phyloP scores from a whole-genome alignment of 768 basidiomycete species.

The Serendipita sp. region DNA sequence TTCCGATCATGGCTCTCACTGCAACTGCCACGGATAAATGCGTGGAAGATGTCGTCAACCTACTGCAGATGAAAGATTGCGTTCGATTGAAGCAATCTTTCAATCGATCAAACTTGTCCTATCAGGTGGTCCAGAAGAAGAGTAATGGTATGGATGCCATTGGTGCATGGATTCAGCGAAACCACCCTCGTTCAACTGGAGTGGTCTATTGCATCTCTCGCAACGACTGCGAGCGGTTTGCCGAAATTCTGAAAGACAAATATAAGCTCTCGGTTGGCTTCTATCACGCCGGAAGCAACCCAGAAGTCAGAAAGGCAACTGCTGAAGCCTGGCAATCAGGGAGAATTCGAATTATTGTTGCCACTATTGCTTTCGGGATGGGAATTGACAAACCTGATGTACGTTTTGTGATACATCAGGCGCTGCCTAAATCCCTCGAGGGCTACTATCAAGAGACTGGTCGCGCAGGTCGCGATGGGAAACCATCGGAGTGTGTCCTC shows the following conservation, averaged over 20 bases:
- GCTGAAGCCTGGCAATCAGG: conserved; percentile 64
- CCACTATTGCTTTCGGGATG: conserved; percentile 96
- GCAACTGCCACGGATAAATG: conserved; percentile 79
- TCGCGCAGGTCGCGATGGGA: conserved; percentile 84
- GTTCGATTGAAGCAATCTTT: conserved; percentile 66
- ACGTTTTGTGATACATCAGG: conserved; percentile 81
- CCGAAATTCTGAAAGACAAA: conserved; percentile 44
- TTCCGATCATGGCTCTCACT: conserved; percentile 93
- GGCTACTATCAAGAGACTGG: conserved; percentile 97
- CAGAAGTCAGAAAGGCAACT: conserved; percentile 42
- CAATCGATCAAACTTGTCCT: conserved; percentile 84
- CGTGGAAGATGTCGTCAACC: conserved; percentile 59
- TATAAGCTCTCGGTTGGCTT: conserved; percentile 49
- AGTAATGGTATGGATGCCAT: conserved; percentile 36
- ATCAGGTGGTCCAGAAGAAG: conserved; percentile 43
- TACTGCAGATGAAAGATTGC: conserved; percentile 45
- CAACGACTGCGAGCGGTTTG: conserved; percentile 65
- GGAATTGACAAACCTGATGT: conserved; percentile 43
- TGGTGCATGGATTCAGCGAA: conserved; percentile 44
- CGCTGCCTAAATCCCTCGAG: conserved; percentile 68
- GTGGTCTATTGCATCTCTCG: conserved; percentile 74
- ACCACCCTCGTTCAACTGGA: conserved; percentile 47
- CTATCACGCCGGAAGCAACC: conserved; percentile 71
- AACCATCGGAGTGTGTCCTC: conserved; percentile 69
- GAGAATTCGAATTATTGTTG: conserved; percentile 68